Percentiles rank a stretch among this genome's conserved stretches.
phyloP scores from a whole-genome alignment of 2,329 filamentous ascomycete species.

The Nothophoma quercina region DNA sequence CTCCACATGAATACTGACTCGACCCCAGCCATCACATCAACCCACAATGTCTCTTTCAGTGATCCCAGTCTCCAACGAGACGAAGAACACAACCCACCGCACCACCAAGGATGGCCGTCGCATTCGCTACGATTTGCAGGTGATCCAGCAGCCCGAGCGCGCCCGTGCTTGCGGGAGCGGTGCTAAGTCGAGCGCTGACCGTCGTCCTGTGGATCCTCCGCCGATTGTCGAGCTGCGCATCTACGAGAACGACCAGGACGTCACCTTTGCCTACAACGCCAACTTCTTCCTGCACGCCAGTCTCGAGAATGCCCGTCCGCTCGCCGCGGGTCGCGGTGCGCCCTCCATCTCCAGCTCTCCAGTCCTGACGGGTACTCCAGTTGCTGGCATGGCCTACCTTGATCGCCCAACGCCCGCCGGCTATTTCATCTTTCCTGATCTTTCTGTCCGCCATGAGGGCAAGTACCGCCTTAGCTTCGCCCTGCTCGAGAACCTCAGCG shows the following conservation, averaged over 20 bases:
- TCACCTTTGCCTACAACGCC: slow-evolving; percentile 90
- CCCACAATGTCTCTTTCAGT: slow-evolving; percentile 44
- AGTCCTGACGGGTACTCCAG: slow-evolving; percentile 91
- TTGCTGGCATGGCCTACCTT: slow-evolving; percentile 94
- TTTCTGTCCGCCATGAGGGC: slow-evolving; percentile 95
- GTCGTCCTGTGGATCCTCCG: slow-evolving; percentile 90
- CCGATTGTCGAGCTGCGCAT: slow-evolving; percentile 92
- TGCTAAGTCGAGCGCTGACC: slow-evolving; percentile 82
- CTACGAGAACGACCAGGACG: slow-evolving; percentile 72
- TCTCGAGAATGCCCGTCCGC: slow-evolving; percentile 81
- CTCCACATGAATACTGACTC: slow-evolving; percentile 21
- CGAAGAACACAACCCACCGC: slow-evolving; percentile 60
- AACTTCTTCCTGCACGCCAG: slow-evolving; percentile 97
- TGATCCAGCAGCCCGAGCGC: slow-evolving; percentile 93
- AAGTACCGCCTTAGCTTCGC: slow-evolving; percentile 91
- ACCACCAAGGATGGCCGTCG: slow-evolving; percentile 77
- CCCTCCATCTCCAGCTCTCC: slow-evolving; percentile 72
- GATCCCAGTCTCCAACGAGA: slow-evolving; percentile 65
- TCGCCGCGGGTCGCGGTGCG: slow-evolving; percentile 80
- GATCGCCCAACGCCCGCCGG: slow-evolving; percentile 81
- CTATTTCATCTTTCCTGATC: slow-evolving; percentile 97
- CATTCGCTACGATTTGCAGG: slow-evolving; percentile 81
- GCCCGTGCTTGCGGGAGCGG: slow-evolving; percentile 95
- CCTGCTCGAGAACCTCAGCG: slow-evolving; percentile 92
- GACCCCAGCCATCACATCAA: slow-evolving; percentile 10